Evolutionary conservation across 805 yeast species (phyloP), one percentile per base, ranked within the genome.

Genomic region (Metschnikowia chrysomelidarum): DNA sequence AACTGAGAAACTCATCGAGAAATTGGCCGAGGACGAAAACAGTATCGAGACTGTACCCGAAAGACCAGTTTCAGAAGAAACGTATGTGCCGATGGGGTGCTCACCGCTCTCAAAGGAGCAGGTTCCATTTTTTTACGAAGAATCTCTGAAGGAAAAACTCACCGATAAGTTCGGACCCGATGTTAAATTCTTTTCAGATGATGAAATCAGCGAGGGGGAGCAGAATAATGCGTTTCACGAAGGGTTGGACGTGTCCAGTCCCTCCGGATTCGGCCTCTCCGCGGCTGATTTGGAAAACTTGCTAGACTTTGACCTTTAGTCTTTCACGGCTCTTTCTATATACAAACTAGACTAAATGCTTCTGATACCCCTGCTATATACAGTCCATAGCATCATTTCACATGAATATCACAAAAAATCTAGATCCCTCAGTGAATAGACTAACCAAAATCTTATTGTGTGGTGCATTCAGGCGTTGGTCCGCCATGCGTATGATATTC

Each of bases 11-110:
- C 22, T 50, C 17, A 49, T 46, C n/a, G 54, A 53, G 19, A 40
- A 40, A 11, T 38, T 55, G 30, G 51, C 53, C 4, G 53, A 51
- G 24, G 56, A 59, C 22, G 69, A 63, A 17, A 59, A 59, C 26
- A 75, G 70, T 33, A 60, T 78, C n/a, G 85, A 79, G 42, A 51
- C 54, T 25, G 69, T 68, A 15, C 74, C 82, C 5, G 52, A 55
- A 15, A 53, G 50, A 22, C 16, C 37, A 4, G 71, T 64, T 15
- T 43, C 36, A 5, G 24, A 14, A 16, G 25, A n/a, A 10, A 42
- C 38, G 14, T 23, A 36, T 9, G 30, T 36, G 4, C 40, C 48
- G 2, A 29, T 32, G 9, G 51, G 44, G 12, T 18, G 27, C 5
- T 32, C 43, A 13, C 82, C 17, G 46, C 59, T 42, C 69, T 67